Evolutionary conservation across 2,329 filamentous ascomycete species (phyloP).

Genomic region (Amauroascus niger): DNA sequence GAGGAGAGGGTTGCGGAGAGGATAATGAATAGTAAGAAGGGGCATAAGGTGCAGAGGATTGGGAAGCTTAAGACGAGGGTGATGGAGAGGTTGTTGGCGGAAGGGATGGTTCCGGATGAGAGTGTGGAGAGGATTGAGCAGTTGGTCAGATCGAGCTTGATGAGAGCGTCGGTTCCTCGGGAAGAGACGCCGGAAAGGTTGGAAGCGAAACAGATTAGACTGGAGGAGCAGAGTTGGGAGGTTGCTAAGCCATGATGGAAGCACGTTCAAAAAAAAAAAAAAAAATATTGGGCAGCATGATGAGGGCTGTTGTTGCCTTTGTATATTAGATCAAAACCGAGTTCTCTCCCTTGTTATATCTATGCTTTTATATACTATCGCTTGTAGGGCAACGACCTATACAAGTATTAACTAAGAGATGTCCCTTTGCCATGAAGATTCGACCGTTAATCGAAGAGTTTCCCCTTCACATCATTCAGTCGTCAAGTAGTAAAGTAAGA

Average conservation of each 20-base stretch:
- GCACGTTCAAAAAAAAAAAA: background rate
- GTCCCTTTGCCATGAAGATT: no score
- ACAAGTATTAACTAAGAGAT: no score
- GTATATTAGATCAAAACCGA: background rate
- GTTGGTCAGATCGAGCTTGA: background rate
- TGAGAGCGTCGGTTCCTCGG: background rate
- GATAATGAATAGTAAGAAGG: constrained; percentile 25
- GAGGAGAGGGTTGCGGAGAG: constrained; percentile 29
- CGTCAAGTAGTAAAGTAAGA: no score
- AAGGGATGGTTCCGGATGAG: constrained; percentile 1
- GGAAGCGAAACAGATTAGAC: background rate
- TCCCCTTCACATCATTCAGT: no score
- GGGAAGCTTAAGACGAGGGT: constrained; percentile 27
- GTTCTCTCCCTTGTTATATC: background rate
- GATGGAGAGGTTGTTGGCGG: constrained; percentile 19
- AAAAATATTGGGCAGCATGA: background rate
- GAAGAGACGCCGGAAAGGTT: background rate
- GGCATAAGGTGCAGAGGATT: constrained; percentile 25
- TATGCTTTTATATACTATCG: no score
- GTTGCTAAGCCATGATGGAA: background rate
- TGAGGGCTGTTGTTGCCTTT: background rate
- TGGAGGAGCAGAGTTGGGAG: background rate
- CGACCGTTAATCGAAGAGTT: no score
- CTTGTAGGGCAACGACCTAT: no score
- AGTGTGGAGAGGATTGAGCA: background rate